These are phyloP conservation scores for Trametes meyenii DNA, from an alignment of 768 basidiomycete species.

Conservation along the genomic window DNA sequence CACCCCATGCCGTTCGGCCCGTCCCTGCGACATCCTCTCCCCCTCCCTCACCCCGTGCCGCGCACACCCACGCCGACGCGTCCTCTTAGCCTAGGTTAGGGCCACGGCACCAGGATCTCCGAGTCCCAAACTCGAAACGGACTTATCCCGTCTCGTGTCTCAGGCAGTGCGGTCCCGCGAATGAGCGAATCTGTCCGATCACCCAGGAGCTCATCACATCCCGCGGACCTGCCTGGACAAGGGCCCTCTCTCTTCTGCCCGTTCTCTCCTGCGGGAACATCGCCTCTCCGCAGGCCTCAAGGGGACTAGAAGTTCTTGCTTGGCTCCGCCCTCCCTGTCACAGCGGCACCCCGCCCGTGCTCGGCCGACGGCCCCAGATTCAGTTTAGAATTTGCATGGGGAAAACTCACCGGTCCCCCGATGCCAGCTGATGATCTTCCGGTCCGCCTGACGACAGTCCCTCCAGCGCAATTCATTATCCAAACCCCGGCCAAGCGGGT, in stretches of 20 bases:
- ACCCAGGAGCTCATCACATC: conserved; percentile 16
- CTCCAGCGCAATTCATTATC: conserved; percentile 1
- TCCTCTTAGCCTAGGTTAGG: neutral
- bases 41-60: too few relatives aligned
- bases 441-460: conserved; percentile 23
- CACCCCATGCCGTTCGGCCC: conserved; percentile 17
- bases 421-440: conserved; percentile 23
- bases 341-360: conserved; percentile 14
- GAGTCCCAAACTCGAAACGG: conserved; percentile 6
- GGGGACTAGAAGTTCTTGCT: conserved; percentile 10
- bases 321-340: conserved; percentile 13
- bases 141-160: conserved; percentile 7
- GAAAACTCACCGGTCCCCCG: conserved; percentile 20
- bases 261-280: conserved; percentile 4
- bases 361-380: conserved; percentile 17
- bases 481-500: neutral
- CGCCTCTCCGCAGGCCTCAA: conserved; percentile 6
- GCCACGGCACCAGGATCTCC: neutral
- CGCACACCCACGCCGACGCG: neutral
- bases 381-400: conserved; percentile 22
- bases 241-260: conserved; percentile 6
- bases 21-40: neutral
- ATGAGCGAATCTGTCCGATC: conserved; percentile 27
- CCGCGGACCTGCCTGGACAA: conserved; percentile 20
- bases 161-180: conserved; percentile 20